Conservation (phyloP, 805 yeast species). For the Saccharomyces paradoxus region DNA sequence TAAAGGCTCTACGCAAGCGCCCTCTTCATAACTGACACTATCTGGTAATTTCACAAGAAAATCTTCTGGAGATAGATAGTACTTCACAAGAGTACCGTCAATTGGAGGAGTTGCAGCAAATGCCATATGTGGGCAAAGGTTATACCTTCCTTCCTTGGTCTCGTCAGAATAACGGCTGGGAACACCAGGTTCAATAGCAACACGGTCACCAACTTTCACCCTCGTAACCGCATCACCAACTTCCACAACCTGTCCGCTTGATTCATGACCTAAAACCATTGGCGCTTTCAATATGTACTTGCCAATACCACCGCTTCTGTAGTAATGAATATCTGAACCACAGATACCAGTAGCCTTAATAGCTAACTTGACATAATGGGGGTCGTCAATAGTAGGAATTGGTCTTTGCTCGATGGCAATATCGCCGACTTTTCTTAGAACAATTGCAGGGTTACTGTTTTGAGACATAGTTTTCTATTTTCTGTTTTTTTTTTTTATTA, state of each 20-base stretch:
- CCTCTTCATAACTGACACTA: conserved; percentile 69
- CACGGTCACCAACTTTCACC: conserved; percentile 73
- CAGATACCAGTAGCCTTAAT: conserved; percentile 83
- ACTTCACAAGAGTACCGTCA: conserved; percentile 73
- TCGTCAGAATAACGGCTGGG: conserved; percentile 72
- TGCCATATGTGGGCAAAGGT: conserved; percentile 76
- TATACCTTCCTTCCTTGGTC: conserved; percentile 72
- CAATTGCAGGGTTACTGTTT: conserved; percentile 36
- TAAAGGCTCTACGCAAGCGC: conserved; percentile 82
- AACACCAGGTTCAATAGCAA: conserved; percentile 85
- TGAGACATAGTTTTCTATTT: too few relatives aligned
- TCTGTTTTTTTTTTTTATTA: too few relatives aligned
- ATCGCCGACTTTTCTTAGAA: conserved; percentile 54
- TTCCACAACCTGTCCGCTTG: conserved; percentile 66
- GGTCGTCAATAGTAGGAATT: conserved; percentile 52
- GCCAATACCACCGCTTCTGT: conserved; percentile 72
- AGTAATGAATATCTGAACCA: conserved; percentile 82
- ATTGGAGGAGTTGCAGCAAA: conserved; percentile 89
- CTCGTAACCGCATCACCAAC: conserved; percentile 58
- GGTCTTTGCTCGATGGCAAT: conserved; percentile 63
- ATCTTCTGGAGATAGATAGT: conserved; percentile 71
- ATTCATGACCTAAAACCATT: conserved; percentile 86
- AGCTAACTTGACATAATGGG: conserved; percentile 62
- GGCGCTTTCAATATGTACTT: conserved; percentile 64
- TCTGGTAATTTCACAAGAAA: conserved; percentile 76